Conservation (phyloP, 371 early-diverging fungal species). For the Saksenaea vasiformis region DNA sequence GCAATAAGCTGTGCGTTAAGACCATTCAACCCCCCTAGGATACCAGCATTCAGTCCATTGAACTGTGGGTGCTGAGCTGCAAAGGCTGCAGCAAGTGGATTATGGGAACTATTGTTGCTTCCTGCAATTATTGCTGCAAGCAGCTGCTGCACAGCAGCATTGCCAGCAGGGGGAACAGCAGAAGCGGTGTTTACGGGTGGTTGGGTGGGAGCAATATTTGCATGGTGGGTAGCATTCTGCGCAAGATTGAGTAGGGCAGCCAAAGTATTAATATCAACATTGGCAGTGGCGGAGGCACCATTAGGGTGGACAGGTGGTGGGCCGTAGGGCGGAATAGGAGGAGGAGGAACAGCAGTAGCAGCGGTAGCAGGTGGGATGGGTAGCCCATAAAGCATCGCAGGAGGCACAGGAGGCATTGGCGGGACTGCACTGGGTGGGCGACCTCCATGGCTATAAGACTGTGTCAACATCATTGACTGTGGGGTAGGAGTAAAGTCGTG, state of each 20-base stretch:
- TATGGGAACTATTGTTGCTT: background rate
- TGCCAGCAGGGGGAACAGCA: background rate
- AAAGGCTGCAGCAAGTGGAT: background rate
- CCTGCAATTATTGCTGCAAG: background rate
- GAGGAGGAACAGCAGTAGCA: background rate
- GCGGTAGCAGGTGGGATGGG: background rate
- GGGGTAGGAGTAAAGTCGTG: background rate
- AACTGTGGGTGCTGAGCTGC: background rate
- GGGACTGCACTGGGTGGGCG: background rate
- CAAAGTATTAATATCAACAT: slow-evolving; percentile 7
- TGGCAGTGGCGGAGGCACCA: slow-evolving; percentile 2
- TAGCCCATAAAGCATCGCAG: background rate
- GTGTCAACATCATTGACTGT: slow-evolving; percentile 9
- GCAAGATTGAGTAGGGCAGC: slow-evolving; percentile 7
- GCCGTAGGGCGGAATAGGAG: background rate
- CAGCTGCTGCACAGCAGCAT: background rate
- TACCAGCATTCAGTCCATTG: background rate
- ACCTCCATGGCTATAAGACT: slow-evolving; percentile 5
- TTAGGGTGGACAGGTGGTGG: background rate
- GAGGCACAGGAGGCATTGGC: background rate
- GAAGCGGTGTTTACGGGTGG: background rate
- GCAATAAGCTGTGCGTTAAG: background rate
- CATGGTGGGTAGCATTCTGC: slow-evolving; percentile 4
- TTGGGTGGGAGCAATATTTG: background rate
- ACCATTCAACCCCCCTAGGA: background rate